Evolutionary conservation across 2,329 filamentous ascomycete genomes (phyloP).

Genomic region (Botrytis sinoallii): DNA sequence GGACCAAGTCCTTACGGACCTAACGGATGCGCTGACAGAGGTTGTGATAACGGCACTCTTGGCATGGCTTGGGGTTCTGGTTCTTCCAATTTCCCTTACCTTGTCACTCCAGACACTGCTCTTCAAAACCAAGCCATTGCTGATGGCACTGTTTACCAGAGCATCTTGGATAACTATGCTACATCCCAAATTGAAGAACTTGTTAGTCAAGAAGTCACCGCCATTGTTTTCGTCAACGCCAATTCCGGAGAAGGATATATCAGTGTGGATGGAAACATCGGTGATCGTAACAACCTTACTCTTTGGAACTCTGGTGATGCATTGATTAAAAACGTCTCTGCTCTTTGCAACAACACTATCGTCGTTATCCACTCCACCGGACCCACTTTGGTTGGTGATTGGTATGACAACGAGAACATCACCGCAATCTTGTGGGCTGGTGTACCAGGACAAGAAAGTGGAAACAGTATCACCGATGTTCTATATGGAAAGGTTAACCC

Average conservation of each 20-base stretch:
- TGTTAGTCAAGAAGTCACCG: constrained; percentile 58
- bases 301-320: constrained; percentile 81
- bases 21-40: constrained; percentile 60
- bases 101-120: constrained; percentile 73
- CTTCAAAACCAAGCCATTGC: constrained; percentile 61
- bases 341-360: constrained; percentile 80
- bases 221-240: constrained; percentile 88
- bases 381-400: constrained; percentile 72
- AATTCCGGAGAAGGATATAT: constrained; percentile 87
- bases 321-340: constrained; percentile 76
- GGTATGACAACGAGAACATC: constrained; percentile 72
- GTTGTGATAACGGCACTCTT: constrained; percentile 59
- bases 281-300: constrained; percentile 90
- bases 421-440: constrained; percentile 83
- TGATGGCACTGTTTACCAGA: constrained; percentile 61
- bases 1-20: constrained; percentile 56
- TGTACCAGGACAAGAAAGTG: constrained; percentile 78
- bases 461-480: constrained; percentile 76
- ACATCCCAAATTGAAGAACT: constrained; percentile 64
- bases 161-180: constrained; percentile 64
- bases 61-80: constrained; percentile 81
- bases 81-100: constrained; percentile 69
- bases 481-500: constrained; percentile 80
- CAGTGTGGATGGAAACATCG: constrained; percentile 74
- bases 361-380: constrained; percentile 87